A percentile compares a stretch with the other conserved stretches of the same genome.
Conservation (phyloP, 345 rosid species). For the Excoecaria cochinchinensis region DNA sequence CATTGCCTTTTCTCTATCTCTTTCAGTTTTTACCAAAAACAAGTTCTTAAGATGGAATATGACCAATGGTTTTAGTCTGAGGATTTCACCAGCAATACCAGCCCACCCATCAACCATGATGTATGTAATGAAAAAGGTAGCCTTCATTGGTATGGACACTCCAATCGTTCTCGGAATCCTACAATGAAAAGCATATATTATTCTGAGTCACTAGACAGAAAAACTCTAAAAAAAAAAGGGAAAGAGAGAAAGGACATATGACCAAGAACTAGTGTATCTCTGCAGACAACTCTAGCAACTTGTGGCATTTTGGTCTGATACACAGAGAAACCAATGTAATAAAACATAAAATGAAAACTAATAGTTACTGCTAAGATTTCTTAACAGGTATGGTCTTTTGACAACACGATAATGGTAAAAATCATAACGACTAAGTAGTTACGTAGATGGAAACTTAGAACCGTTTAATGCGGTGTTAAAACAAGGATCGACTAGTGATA, state of each 20-base stretch:
- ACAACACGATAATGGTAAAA: not conserved
- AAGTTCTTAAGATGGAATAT: slow-evolving; percentile 89
- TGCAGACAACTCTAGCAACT: too few relatives aligned
- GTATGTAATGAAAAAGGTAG: slow-evolving; percentile 92
- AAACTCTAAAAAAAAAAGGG: not conserved
- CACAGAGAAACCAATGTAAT: too few relatives aligned
- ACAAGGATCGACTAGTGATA: too few relatives aligned
- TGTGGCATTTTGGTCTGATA: too few relatives aligned
- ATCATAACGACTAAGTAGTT: not conserved
- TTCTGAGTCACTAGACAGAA: not conserved
- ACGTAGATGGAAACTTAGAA: too few relatives aligned
- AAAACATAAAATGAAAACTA: too few relatives aligned
- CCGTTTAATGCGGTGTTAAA: too few relatives aligned
- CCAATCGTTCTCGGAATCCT: slow-evolving; percentile 98
- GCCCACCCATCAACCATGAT: slow-evolving; percentile 99
- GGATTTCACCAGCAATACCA: slow-evolving; percentile 93
- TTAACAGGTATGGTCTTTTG: too few relatives aligned
- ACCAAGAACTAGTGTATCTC: too few relatives aligned
- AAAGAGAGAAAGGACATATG: not conserved
- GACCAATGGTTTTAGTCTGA: slow-evolving; percentile 73
- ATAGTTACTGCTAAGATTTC: too few relatives aligned
- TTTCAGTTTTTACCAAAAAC: slow-evolving; percentile 88
- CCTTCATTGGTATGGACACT: slow-evolving; percentile 97
- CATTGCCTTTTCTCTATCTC: slow-evolving; percentile 84
- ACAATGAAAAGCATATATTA: slow-evolving; percentile 12